Evolutionary conservation across 306 rosid species (phyloP).

Genomic region (Canavalia gladiata): DNA sequence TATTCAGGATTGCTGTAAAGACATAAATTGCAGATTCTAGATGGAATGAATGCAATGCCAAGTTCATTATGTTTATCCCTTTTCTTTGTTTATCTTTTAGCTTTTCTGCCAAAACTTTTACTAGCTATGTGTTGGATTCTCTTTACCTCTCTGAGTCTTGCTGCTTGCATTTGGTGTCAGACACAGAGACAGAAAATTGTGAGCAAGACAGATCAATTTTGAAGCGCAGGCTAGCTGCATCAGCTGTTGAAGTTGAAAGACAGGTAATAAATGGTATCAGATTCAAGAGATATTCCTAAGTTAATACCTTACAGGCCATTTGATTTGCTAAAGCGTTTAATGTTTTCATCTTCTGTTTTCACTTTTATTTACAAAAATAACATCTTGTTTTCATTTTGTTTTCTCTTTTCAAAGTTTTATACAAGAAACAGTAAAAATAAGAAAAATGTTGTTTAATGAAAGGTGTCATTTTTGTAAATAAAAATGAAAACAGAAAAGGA

Average conservation of each 20-base stretch:
- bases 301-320: neutral
- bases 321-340: too few relatives aligned
- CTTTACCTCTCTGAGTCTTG: slow-evolving; percentile 35
- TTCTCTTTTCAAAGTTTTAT: too few relatives aligned
- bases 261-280: slow-evolving; percentile 63
- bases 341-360: too few relatives aligned
- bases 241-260: slow-evolving; percentile 78
- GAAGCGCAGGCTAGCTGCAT: slow-evolving; percentile 77
- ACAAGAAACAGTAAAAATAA: too few relatives aligned
- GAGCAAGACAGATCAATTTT: slow-evolving; percentile 73
- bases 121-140: slow-evolving; percentile 27
- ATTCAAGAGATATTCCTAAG: slow-evolving; percentile 7
- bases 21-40: slow-evolving; percentile 4
- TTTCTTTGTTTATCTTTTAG: neutral
- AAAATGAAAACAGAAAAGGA: too few relatives aligned
- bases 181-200: slow-evolving; percentile 79
- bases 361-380: too few relatives aligned
- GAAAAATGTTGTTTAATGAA: too few relatives aligned
- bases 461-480: too few relatives aligned
- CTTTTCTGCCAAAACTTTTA: neutral
- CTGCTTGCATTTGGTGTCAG: slow-evolving; percentile 49
- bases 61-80: slow-evolving; percentile 14
- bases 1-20: neutral
- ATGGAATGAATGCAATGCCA: neutral
- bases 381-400: too few relatives aligned